Evolutionary conservation across 2,329 filamentous ascomycete species (phyloP).

Genomic region (Apiospora hydei): DNA sequence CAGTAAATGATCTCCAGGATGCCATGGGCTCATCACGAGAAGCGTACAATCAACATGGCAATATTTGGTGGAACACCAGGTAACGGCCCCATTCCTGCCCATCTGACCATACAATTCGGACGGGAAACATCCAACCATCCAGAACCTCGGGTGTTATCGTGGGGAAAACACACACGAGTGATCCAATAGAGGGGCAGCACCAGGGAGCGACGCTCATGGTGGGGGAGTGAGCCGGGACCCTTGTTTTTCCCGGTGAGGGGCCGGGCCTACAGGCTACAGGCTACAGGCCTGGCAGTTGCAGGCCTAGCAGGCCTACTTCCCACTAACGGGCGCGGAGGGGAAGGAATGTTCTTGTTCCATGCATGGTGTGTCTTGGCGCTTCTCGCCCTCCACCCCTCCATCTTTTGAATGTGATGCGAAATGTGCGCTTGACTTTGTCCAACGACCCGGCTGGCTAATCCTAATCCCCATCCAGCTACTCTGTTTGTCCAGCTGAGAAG

Average conservation of each 20-base stretch:
- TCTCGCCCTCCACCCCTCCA: slow-evolving; percentile 1
- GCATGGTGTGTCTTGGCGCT: slow-evolving; percentile 20
- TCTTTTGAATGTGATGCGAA: slow-evolving; percentile 3
- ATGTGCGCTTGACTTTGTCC: slow-evolving; percentile 15
- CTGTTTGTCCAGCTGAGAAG: slow-evolving; percentile 5
- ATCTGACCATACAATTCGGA: slow-evolving; percentile 17
- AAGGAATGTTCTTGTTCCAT: slow-evolving; percentile 17
- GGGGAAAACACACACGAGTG: slow-evolving; percentile 12
- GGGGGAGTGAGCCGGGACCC: slow-evolving; percentile 19
- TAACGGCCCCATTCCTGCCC: slow-evolving; percentile 7
- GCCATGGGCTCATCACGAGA: not conserved
- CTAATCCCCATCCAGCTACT: slow-evolving; percentile 8
- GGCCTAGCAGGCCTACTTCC: no score
- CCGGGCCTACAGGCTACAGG: not conserved
- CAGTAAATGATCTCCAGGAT: not conserved
- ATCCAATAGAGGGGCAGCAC: slow-evolving; percentile 16
- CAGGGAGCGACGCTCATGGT: not conserved
- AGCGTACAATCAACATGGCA: slow-evolving; percentile 9
- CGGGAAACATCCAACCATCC: slow-evolving; percentile 19
- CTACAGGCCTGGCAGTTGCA: not conserved
- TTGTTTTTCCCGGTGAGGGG: slow-evolving; percentile 10
- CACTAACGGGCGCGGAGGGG: not conserved
- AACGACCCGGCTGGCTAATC: not conserved
- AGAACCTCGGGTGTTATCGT: slow-evolving; percentile 14
- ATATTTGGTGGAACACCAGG: not conserved